Conservation (phyloP, 2,329 filamentous ascomycete species). For the Phyllosticta ampelicida region DNA sequence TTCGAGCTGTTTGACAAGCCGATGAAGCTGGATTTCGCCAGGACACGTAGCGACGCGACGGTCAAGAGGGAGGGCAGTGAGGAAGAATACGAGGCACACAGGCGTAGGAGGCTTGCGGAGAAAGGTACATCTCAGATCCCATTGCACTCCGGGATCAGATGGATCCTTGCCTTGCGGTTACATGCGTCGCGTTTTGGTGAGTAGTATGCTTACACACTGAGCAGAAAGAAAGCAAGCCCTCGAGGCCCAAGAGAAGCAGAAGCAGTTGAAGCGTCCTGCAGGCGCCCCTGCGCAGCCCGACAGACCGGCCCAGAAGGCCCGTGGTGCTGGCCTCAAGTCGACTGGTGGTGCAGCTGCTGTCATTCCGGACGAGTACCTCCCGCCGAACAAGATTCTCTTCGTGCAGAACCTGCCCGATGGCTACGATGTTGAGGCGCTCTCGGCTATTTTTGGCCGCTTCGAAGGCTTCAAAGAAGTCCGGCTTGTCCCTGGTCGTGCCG, state of each 20-base stretch:
- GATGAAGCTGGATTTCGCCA: conserved; percentile 75
- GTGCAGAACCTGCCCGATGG: conserved; percentile 85
- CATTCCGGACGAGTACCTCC: conserved; percentile 94
- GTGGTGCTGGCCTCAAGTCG: conserved; percentile 65
- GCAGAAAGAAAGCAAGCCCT: conserved; percentile 68
- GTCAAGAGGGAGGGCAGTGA: conserved; percentile 62
- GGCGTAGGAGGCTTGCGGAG: conserved; percentile 71
- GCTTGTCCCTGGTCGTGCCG: conserved; percentile 71
- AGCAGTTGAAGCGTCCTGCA: conserved; percentile 56
- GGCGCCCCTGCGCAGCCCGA: conserved; percentile 37
- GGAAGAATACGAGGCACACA: conserved; percentile 81
- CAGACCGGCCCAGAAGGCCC: conserved; percentile 57
- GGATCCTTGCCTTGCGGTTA: conserved; percentile 1
- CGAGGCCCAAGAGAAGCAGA: conserved; percentile 68
- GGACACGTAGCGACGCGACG: conserved; percentile 76
- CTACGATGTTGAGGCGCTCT: conserved; percentile 70
- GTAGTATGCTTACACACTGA: background rate
- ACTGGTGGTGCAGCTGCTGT: conserved; percentile 56
- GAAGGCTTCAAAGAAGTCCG: conserved; percentile 92
- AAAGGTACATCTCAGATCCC: conserved; percentile 53
- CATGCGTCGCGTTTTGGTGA: background rate
- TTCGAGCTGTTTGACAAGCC: conserved; percentile 90
- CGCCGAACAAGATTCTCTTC: conserved; percentile 94
- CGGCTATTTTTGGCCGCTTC: conserved; percentile 74
- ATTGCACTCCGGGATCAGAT: conserved; percentile 7